Base-by-base conservation (phyloP, 2,329 filamentous ascomycete genomes). In the Claviceps sp. region DNA sequence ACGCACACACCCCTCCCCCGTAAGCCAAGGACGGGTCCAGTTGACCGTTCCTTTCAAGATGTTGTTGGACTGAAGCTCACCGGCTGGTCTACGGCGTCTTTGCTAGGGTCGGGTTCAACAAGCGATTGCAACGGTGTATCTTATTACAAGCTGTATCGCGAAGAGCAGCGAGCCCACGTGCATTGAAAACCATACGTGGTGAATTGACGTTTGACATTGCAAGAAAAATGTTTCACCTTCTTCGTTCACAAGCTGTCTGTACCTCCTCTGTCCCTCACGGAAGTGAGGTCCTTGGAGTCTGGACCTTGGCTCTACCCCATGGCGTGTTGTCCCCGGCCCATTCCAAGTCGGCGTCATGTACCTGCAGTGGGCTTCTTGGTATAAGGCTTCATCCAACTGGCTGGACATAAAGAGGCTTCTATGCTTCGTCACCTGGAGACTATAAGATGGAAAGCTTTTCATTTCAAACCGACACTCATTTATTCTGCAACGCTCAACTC, bases 181-280 rank as follows among this genome's bases (percentile, higher is more conserved):
- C 40, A 37, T 16, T 36, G 29, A 42, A 36, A 38, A 45, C 48
- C 36, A n/a, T 45, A 50, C 48, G 26, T 50, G 29, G 40, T 50
- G 40, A 36, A 29, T 45, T 9, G 23, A 37, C 36, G 48, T 45
- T 29, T 49, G 48, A 34, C 40, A 17, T 44, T 37, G 37, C 23
- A 23, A 34, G 29, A 44, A 26, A 49, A 26, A 14, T 44, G 48
- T 50, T 50, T 50, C 48, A 50, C 48, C n/a, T 48, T 38, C n/a
- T 44, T 23, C 29, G 40, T 29, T 38, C 29, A 45, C 48, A 45
- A 37, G 40, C 23, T 11, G 22, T 44, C 29, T 44, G 40, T 44
- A 23, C 48, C 48, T 45, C 45, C 29, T n/a, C n/a, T n/a, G n/a
- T 50, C 23, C 29, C 48, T 50, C 40, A 45, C 40, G 45, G 17